Evolutionary conservation across 2,329 filamentous ascomycete genomes (phyloP).

Genomic region (Ascochyta rabiei): DNA sequence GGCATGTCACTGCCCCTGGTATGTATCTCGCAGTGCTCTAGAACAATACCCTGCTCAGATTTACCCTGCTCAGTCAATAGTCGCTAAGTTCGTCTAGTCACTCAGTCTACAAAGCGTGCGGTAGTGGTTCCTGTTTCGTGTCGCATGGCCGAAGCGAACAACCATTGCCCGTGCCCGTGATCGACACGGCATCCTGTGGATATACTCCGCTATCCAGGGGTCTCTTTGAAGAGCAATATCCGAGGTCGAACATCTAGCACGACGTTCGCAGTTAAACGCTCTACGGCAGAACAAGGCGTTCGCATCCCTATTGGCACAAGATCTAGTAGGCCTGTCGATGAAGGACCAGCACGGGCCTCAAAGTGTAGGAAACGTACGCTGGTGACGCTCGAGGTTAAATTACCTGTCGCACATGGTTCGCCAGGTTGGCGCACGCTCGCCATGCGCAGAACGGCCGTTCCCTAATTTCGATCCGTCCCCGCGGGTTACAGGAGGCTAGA

Average conservation of each 20-base stretch:
- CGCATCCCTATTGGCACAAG: not conserved
- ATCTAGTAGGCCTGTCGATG: not conserved
- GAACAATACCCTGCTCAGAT: not conserved
- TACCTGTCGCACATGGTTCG: constrained; percentile 8
- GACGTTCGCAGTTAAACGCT: not conserved
- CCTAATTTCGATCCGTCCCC: constrained; percentile 21
- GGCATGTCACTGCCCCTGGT: constrained; percentile 6
- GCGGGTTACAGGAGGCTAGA: constrained; percentile 9
- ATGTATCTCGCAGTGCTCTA: constrained; percentile 2
- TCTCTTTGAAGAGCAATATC: constrained; percentile 15
- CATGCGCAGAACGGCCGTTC: constrained; percentile 15
- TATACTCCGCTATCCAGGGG: constrained; percentile 2
- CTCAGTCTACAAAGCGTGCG: constrained; percentile 11
- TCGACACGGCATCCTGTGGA: constrained; percentile 5
- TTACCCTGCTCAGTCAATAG: constrained; percentile 4
- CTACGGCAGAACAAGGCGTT: not conserved
- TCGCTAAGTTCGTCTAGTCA: constrained; percentile 7
- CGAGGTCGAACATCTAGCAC: constrained; percentile 1
- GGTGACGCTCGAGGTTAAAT: constrained; percentile 6
- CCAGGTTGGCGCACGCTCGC: constrained; percentile 14
- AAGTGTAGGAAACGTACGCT: not conserved
- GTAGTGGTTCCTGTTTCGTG: constrained; percentile 10
- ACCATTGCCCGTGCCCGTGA: constrained; percentile 14
- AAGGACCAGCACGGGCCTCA: constrained; percentile 9
- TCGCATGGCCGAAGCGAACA: constrained; percentile 7